Base-by-base conservation (phyloP, 106 monocot genomes). In the Allium sativum region DNA sequence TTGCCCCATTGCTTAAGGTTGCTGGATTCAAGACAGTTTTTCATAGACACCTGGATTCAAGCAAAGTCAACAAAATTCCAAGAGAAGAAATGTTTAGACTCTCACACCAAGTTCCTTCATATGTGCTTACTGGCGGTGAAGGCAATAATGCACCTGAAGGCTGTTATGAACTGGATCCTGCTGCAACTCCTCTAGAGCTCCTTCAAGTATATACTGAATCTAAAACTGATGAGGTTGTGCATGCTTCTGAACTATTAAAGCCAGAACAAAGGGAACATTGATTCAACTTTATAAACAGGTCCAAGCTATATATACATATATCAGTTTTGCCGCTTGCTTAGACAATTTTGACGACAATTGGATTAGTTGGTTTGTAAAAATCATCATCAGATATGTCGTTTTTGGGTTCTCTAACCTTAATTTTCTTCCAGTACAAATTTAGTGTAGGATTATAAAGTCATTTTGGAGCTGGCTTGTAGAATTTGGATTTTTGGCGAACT, bases 41-140 rank as follows among this genome's bases (percentile, higher is more conserved):
- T 46, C 55, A 58, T 13, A 59, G 75, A 13, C 71, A 71, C 62
- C 9, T 44, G 18, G 80, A 75, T 44, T 53, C 65, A 21, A 63
- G 68, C 16, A 55, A 72, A 53, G 56, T 71, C 4, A 80, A 57
- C n/a, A 71, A 51, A 62, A 75, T 80, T 14, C 71, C 75, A 31
- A 68, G 58, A 52, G 71, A 80, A 62, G 80, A 80, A 40, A 75
- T 80, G 75, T 75, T 75, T 68, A 74, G 75, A 18, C 72, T 80
- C 54, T 80, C 80, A 14, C 75, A 80, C 59, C 75, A 75, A 63
- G 75, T 80, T 56, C 80, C 80, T 17, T 65, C 61, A 15, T 56
- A 63, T 66, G 22, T 75, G 44, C 80, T 80, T 15, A 80, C 80
- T 40, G 80, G 80, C 47, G 60, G 65, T 31, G 75, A 80, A 62